Conservation (phyloP, 352 stramenopile genomes). For the Salisapilia sapeloensis region DNA sequence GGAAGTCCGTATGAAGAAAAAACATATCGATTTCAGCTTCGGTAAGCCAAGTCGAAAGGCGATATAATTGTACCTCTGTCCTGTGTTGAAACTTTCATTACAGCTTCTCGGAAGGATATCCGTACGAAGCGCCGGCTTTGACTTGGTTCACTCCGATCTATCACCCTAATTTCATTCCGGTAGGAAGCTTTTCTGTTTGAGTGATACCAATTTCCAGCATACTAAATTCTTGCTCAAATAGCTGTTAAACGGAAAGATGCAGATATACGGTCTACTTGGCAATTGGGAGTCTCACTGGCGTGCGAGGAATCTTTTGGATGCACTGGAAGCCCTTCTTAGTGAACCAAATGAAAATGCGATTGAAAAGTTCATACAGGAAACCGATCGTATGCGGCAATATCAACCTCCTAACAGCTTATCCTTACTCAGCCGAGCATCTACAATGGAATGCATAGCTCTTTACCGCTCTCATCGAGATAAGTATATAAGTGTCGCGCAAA, state of each 20-base stretch:
- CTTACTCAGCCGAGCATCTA: constrained; percentile 4
- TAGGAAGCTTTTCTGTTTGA: constrained; percentile 4
- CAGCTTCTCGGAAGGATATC: constrained; percentile 38
- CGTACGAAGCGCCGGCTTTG: constrained; percentile 27
- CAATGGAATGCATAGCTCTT: no score
- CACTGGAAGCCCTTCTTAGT: constrained; percentile 15
- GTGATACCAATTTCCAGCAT: background rate
- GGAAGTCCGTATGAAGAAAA: constrained; percentile 26
- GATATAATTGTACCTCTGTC: background rate
- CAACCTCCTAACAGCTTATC: constrained; percentile 5
- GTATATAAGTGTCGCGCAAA: no score
- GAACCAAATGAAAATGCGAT: constrained; percentile 24
- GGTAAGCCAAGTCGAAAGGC: constrained; percentile 3
- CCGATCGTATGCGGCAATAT: no score
- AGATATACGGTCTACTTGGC: constrained; percentile 18
- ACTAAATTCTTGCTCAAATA: constrained; percentile 2
- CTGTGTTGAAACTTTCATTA: background rate
- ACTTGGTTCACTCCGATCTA: constrained; percentile 35
- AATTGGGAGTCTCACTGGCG: constrained; percentile 35
- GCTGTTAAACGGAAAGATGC: constrained; percentile 36
- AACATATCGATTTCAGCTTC: constrained; percentile 20
- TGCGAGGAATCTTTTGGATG: constrained; percentile 26
- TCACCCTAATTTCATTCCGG: constrained; percentile 52
- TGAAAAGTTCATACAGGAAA: constrained; percentile 21
- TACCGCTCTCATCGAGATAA: background rate